phyloP scores from a whole-genome alignment of 164 flowering plant genomes.

The Stephania yunnanensis region DNA sequence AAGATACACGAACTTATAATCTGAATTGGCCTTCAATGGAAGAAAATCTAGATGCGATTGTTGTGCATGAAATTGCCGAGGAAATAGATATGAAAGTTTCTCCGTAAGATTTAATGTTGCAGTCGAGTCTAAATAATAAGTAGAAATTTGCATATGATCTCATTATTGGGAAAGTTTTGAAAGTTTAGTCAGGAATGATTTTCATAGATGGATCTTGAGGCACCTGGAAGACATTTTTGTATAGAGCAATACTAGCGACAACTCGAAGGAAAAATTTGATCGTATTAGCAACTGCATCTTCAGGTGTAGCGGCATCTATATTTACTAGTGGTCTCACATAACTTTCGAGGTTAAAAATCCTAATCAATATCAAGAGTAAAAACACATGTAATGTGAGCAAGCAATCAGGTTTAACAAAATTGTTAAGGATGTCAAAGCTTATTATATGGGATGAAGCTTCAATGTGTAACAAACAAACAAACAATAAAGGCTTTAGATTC shows the following conservation, averaged over 20 bases:
- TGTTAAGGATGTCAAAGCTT: too few relatives aligned
- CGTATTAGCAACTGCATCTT: neutral
- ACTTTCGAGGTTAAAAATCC: neutral
- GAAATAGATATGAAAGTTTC: neutral
- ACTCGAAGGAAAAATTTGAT: neutral
- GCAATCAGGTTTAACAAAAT: too few relatives aligned
- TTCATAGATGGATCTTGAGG: conserved; percentile 2
- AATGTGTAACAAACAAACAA: too few relatives aligned
- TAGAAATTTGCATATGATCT: neutral
- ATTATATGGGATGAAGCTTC: too few relatives aligned
- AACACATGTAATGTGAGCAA: too few relatives aligned
- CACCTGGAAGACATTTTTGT: conserved; percentile 2
- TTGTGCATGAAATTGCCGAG: neutral
- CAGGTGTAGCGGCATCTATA: neutral
- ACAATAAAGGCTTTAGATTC: too few relatives aligned
- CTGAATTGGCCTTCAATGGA: too few relatives aligned
- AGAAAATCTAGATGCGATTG: too few relatives aligned
- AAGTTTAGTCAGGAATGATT: neutral
- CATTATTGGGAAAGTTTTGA: neutral
- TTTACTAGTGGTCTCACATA: neutral
- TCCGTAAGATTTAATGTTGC: neutral
- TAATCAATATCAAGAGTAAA: neutral
- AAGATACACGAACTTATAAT: too few relatives aligned
- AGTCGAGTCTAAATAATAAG: neutral
- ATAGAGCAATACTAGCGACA: too few relatives aligned